Evolutionary conservation across 257 asterid genomes (phyloP).

Genomic region (Cruciata laevipes): DNA sequence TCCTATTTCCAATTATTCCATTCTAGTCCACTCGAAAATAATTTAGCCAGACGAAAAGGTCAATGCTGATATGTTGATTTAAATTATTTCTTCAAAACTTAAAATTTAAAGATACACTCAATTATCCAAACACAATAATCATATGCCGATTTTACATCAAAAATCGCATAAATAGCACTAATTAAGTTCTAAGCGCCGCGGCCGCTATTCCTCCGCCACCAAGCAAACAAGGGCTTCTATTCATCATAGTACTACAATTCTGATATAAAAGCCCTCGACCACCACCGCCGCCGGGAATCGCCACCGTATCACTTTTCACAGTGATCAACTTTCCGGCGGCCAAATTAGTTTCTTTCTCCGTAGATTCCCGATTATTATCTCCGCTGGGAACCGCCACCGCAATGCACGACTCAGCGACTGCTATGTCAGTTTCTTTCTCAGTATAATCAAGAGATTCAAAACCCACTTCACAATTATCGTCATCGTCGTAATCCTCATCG

Average conservation of each 20-base stretch:
- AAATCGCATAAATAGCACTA: slow-evolving; percentile 3
- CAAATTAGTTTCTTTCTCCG: not conserved
- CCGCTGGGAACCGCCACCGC: not conserved
- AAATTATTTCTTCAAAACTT: no score
- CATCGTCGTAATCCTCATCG: slow-evolving; percentile 7
- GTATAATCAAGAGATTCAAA: not conserved
- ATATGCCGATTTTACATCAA: not conserved
- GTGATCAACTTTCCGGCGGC: not conserved
- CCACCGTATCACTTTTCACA: not conserved
- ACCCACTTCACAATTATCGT: slow-evolving; percentile 8
- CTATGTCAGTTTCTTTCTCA: not conserved
- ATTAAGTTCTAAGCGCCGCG: slow-evolving; percentile 29
- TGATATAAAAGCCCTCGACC: slow-evolving; percentile 25
- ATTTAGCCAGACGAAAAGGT: no score
- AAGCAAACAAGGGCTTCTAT: slow-evolving; percentile 29
- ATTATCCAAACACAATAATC: not conserved
- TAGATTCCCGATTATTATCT: not conserved
- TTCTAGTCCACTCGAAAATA: no score
- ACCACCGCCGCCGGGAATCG: slow-evolving; percentile 9
- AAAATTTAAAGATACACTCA: not conserved
- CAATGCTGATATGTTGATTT: no score
- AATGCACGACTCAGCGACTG: not conserved
- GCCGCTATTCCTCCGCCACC: slow-evolving; percentile 15
- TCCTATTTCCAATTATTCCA: no score
- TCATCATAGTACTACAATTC: slow-evolving; percentile 15